A percentile compares a stretch with the other conserved stretches of the same genome.
Evolutionary conservation across 176 grass and related monocot species (phyloP).

Genomic region (Carex myosuroides): DNA sequence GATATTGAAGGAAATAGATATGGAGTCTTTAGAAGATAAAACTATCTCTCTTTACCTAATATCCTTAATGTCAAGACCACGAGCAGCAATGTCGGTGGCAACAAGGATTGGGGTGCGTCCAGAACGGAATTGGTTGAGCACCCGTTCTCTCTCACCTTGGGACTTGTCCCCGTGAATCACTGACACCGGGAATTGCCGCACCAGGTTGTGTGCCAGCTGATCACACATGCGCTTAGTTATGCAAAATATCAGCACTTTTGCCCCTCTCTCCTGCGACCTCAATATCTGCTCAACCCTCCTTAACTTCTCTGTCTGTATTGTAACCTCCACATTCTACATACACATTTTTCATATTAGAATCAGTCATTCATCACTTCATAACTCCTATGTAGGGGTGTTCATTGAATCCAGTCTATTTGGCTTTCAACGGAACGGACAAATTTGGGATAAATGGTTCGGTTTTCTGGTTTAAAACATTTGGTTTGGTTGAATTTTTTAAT

Average conservation of each 20-base stretch:
- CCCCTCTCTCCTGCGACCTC: constrained; percentile 71
- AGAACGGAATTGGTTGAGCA: constrained; percentile 75
- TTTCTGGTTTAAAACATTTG: too few species aligned
- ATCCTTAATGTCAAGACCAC: constrained; percentile 97
- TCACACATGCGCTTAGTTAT: constrained; percentile 98
- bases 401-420: too few species aligned
- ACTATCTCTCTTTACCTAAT: constrained; percentile 51
- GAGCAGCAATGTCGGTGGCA: constrained; percentile 92
- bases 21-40: not conserved
- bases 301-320: constrained; percentile 67
- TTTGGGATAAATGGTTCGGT: too few species aligned
- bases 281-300: constrained; percentile 86
- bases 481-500: too few species aligned
- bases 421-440: too few species aligned
- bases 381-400: too few species aligned
- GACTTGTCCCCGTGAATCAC: constrained; percentile 99
- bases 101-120: constrained; percentile 80
- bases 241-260: constrained; percentile 94
- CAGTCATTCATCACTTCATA: not conserved
- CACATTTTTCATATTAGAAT: constrained; percentile 6
- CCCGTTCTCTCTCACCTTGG: constrained; percentile 86
- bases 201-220: constrained; percentile 60
- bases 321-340: constrained; percentile 74
- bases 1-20: not conserved
- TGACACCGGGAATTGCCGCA: constrained; percentile 65